Conservation (phyloP, 2,329 filamentous ascomycete species). For the Chaetomiaceae sp. region DNA sequence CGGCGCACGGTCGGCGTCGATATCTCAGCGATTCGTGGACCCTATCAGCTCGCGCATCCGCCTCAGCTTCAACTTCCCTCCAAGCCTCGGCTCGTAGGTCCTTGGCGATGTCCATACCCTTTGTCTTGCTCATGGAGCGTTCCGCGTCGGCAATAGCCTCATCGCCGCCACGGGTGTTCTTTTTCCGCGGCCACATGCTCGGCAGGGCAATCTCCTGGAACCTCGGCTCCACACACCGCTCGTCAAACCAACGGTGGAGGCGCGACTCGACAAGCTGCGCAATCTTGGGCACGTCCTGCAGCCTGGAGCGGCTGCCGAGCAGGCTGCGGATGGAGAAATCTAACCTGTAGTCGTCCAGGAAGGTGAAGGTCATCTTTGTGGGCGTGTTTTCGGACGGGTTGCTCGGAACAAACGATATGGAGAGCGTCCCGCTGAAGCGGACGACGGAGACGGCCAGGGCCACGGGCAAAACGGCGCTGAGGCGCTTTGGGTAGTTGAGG, state of each 20-base stretch:
- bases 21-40: conserved; percentile 33
- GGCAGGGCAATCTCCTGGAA: conserved; percentile 85
- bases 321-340: conserved; percentile 78
- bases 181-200: conserved; percentile 78
- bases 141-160: conserved; percentile 47
- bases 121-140: conserved; percentile 49
- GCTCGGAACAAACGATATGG: conserved; percentile 84
- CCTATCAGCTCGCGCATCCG: conserved; percentile 34
- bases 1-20: conserved; percentile 28
- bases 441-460: conserved; percentile 88
- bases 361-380: conserved; percentile 92
- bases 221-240: conserved; percentile 76
- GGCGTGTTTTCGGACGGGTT: conserved; percentile 64
- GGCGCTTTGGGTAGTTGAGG: conserved; percentile 88
- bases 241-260: conserved; percentile 83
- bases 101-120: conserved; percentile 49
- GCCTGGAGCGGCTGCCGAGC: conserved; percentile 70
- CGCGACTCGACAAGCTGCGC: conserved; percentile 76
- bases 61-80: conserved; percentile 44
- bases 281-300: conserved; percentile 86
- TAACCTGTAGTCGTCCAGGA: conserved; percentile 80
- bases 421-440: conserved; percentile 89
- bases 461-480: conserved; percentile 85
- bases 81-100: conserved; percentile 50
- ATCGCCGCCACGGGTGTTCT: conserved; percentile 72